Evolutionary conservation across 495 filamentous ascomycete genomes (phyloP).

Genomic region (Penicillium maclennaniae): DNA sequence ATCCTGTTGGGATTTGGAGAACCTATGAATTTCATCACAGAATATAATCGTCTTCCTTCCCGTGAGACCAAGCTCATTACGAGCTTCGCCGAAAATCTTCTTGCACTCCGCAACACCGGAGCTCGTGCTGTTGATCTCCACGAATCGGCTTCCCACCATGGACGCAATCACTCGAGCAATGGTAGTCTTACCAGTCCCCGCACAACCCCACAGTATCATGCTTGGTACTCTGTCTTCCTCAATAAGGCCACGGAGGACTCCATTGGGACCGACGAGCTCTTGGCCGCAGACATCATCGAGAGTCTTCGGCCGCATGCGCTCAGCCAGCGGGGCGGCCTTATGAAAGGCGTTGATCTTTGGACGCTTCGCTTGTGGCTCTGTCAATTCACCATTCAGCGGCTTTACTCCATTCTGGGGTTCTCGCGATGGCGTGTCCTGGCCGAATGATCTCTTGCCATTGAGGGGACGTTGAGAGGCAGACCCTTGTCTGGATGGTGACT

Average conservation of each 20-base stretch:
- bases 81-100: constrained; percentile 85
- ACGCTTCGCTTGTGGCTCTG: constrained; percentile 49
- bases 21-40: constrained; percentile 96
- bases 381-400: constrained; percentile 12
- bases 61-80: constrained; percentile 73
- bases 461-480: constrained; percentile 26
- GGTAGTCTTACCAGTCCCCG: constrained; percentile 94
- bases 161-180: constrained; percentile 92
- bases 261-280: constrained; percentile 79
- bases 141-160: constrained; percentile 74
- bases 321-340: constrained; percentile 78
- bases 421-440: constrained; percentile 18
- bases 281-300: constrained; percentile 90
- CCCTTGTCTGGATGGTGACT: constrained; percentile 17
- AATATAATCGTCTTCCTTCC: constrained; percentile 94
- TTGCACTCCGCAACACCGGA: constrained; percentile 91
- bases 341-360: constrained; percentile 59
- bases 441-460: constrained; percentile 36
- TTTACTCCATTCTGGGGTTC: constrained; percentile 17
- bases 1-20: constrained; percentile 91
- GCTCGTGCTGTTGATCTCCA: constrained; percentile 94
- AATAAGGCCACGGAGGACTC: constrained; percentile 85
- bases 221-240: constrained; percentile 82
- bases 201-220: constrained; percentile 92
- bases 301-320: constrained; percentile 83